phyloP scores from a whole-genome alignment of 495 filamentous ascomycete genomes.

The Podospora bellae-mahoneyi region DNA sequence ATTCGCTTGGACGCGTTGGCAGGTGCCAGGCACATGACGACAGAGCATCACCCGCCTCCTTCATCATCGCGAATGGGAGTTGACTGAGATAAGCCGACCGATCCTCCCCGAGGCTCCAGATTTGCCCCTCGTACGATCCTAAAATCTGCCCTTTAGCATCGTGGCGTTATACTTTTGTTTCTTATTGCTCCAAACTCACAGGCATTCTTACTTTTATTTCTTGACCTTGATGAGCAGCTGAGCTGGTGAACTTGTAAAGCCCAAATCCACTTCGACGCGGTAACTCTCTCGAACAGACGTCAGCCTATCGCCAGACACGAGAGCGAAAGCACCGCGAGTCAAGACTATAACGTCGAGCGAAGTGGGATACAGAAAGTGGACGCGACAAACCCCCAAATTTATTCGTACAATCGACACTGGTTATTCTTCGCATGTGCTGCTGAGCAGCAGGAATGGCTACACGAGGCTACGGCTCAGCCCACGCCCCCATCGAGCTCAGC shows the following conservation, averaged over 20 bases:
- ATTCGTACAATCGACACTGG: background rate
- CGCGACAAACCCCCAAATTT: background rate
- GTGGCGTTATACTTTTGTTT: background rate
- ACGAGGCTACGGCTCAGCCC: conserved; percentile 13
- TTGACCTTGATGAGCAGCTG: background rate
- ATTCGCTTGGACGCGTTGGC: background rate
- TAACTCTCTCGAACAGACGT: background rate
- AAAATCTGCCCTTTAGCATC: background rate
- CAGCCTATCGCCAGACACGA: background rate
- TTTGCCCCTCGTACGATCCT: background rate
- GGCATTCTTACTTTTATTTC: background rate
- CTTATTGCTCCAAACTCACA: background rate
- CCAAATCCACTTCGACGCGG: background rate
- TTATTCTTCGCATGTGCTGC: background rate
- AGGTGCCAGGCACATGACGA: background rate
- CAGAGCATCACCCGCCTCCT: background rate
- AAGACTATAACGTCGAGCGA: background rate
- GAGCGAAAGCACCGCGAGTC: background rate
- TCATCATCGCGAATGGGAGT: background rate
- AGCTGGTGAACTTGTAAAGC: background rate
- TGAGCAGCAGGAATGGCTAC: conserved; percentile 24
- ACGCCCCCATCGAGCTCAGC: conserved; percentile 15
- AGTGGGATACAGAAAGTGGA: background rate
- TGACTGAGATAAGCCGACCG: background rate
- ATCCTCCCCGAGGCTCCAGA: background rate